A percentile compares a stretch with the other conserved stretches of the same genome.
Evolutionary conservation across 495 filamentous ascomycete species (phyloP).

Genomic region (Penicillium pulvis): DNA sequence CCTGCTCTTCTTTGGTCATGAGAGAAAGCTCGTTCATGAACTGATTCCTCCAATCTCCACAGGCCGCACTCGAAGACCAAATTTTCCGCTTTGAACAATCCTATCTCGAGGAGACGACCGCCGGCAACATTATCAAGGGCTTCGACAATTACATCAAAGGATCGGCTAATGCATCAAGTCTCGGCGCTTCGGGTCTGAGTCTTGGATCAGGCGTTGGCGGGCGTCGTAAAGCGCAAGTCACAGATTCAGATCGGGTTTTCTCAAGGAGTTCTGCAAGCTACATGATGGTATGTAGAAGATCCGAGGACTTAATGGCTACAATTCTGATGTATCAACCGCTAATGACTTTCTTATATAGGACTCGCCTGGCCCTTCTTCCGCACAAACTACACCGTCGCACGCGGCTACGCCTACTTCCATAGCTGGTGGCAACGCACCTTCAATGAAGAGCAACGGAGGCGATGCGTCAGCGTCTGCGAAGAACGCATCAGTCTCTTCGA

Average conservation of each 20-base stretch:
- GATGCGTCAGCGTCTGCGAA: constrained; percentile 28
- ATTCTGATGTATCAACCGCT: not conserved
- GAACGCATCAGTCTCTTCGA: constrained; percentile 32
- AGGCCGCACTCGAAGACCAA: constrained; percentile 73
- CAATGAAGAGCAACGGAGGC: constrained; percentile 33
- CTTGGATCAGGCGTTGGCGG: constrained; percentile 41
- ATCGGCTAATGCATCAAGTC: constrained; percentile 44
- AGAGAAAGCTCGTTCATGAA: not conserved
- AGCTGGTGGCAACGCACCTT: constrained; percentile 32
- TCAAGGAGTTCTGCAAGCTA: constrained; percentile 53
- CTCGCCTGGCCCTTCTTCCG: constrained; percentile 50
- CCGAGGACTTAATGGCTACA: not conserved
- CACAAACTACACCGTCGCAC: constrained; percentile 52
- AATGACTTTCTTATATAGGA: constrained; percentile 32
- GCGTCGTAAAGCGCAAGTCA: constrained; percentile 50
- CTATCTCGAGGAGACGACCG: constrained; percentile 88
- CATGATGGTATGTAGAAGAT: constrained; percentile 43
- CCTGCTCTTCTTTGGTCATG: too few species aligned
- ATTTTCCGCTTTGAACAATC: constrained; percentile 82
- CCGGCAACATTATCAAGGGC: constrained; percentile 93
- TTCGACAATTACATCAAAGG: constrained; percentile 99
- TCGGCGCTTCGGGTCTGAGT: constrained; percentile 43
- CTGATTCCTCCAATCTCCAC: not conserved
- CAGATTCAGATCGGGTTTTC: constrained; percentile 55
- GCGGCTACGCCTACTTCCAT: constrained; percentile 52